Evolutionary conservation across 2,329 filamentous ascomycete species (phyloP).

Genomic region (Ophiocordyceps sinensis): DNA sequence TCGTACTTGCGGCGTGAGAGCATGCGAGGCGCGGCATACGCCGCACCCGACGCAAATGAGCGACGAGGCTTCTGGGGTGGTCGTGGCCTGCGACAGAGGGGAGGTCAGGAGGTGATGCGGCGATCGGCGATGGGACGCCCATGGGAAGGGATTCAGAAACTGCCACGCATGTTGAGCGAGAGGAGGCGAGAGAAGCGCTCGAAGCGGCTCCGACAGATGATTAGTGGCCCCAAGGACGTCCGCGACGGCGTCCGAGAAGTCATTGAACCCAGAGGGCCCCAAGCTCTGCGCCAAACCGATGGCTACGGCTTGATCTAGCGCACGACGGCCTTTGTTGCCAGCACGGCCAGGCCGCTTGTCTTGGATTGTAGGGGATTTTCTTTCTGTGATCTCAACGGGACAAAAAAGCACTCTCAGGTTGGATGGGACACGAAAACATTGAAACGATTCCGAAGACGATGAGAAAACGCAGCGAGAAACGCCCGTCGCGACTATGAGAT

Average conservation of each 20-base stretch:
- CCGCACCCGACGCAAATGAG: conserved; percentile 11
- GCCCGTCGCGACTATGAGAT: neutral
- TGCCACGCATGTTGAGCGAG: conserved; percentile 43
- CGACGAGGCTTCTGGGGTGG: conserved; percentile 17
- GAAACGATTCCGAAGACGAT: neutral
- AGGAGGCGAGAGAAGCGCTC: conserved; percentile 42
- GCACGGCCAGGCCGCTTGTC: too few species aligned
- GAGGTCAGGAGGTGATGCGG: conserved; percentile 11
- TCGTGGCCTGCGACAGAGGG: conserved; percentile 12
- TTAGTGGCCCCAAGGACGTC: conserved; percentile 43
- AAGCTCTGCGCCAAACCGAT: neutral
- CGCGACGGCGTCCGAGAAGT: conserved; percentile 44
- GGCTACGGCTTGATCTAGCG: neutral
- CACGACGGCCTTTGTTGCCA: neutral
- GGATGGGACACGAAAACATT: neutral
- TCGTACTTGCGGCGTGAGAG: conserved; percentile 18
- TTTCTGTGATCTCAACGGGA: too few species aligned
- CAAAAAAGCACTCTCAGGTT: too few species aligned
- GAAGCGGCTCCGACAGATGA: conserved; percentile 43
- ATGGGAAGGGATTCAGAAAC: conserved; percentile 35
- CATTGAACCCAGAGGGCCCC: conserved; percentile 25
- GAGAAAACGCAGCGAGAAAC: neutral
- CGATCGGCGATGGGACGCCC: conserved; percentile 29
- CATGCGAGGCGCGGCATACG: conserved; percentile 20
- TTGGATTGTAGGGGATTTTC: too few species aligned